Evolutionary conservation across 306 rosid genomes (phyloP), one percentile per base, ranked within the genome.

Genomic region (Purshia tridentata): DNA sequence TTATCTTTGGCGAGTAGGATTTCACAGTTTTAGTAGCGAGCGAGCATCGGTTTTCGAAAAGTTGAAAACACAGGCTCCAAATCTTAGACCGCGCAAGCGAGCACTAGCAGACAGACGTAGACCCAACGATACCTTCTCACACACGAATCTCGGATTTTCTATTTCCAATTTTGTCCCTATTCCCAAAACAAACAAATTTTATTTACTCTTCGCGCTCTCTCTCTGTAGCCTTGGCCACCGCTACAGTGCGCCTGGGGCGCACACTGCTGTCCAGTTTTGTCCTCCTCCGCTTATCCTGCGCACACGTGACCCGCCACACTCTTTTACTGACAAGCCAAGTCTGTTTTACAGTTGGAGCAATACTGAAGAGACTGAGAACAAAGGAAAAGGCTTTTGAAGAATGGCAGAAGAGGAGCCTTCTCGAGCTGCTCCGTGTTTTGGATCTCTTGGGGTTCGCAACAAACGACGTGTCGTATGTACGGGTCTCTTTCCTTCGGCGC

Each of bases 41-140:
- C 2, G 49, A 37, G 19, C 14, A n/a, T 60, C 16, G 69, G 5
- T 47, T 5, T 72, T 51, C 29, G 19, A 19, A 62, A 73, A 62
- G 77, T 37, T 52, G 18, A 40, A 77, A 77, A 74, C 46, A 44
- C 41, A 77, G 55, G 86, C 76, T 83, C 77, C 72, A 8, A 22
- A 14, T 47, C 75, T 56, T 5, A 52, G 53, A 16, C 41, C 7
- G 64, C 55, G 55, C 60, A 10, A 29, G 42, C 11, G 1, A 8
- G 4, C 35, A 54, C 53, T 42, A 82, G 83, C 81, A 65, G 79
- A 74, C 72, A 78, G 77, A 82, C 87, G 89, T 88, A 74, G 86
- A 83, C 87, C 47, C 79, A 41, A 82, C 91, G 91, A 68, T 77
- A 74, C 68, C 19, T 18, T 35, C 6, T 50, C 46, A 40, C 51